Evolutionary conservation across 306 rosid genomes (phyloP), one percentile per base, ranked within the genome.

Genomic region (Heteromeles arbutifolia): DNA sequence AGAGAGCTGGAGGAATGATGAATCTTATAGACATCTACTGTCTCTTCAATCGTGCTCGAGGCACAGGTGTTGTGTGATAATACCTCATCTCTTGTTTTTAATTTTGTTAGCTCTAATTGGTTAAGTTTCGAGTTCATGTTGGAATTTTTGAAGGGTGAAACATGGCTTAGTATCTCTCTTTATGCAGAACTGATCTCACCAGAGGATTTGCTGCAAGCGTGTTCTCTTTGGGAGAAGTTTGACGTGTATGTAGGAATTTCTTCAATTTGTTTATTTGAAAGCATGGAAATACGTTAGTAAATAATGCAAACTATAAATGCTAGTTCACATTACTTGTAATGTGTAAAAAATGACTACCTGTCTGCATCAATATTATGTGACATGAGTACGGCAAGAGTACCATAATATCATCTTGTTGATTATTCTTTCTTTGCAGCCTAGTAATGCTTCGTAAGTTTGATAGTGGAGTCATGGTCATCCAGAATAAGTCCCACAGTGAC

Each of bases 381-480:
- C 61, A 25, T 69, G 61, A 48, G 62, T 19, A 10, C 11, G 32
- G 26, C 26, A 25, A 25, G 26, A 25, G 26, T 25, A 25, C 26
- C 26, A 29, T 58, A n/a, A 25, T 41, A 25, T 7, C 7, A 65
- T 24, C 28, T 76, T 65, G 54, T 50, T 15, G 8, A 50, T 50
- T 57, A 17, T 71, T 77, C 58, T 37, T 8, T 76, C 15, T 59
- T 76, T 64, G 66, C 92, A 95, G 97, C 74, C 90, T 90, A 56
- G 89, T 92, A 54, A 82, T 91, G 91, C 87, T 95, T 57, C 92
- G 98, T 44, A 92, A 90, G 86, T 95, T 95, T 84, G 98, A 92
- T 86, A 95, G 98, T 45, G 98, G 98, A 65, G 98, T 92, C 84
- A 92, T 89, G 97, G 97, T 95, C 78, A 89, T 95, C 86, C 96